Evolutionary conservation across 2,329 filamentous ascomycete species (phyloP).

Genomic region (Phoma herbarum): DNA sequence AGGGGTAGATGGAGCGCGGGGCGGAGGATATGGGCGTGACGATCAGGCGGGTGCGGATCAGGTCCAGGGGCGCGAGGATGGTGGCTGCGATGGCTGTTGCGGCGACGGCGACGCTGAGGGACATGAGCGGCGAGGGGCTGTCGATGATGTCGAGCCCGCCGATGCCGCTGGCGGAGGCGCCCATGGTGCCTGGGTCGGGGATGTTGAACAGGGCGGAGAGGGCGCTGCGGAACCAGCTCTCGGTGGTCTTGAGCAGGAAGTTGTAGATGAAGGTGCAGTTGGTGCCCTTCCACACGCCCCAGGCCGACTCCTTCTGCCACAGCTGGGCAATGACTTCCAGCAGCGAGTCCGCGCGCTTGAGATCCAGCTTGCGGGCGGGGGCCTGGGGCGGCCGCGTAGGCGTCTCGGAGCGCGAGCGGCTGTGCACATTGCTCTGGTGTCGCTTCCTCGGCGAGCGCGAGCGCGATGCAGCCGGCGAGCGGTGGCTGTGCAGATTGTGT

Average conservation of each 20-base stretch:
- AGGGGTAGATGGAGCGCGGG: constrained; percentile 79
- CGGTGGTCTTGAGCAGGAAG: constrained; percentile 83
- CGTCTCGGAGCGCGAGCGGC: constrained; percentile 46
- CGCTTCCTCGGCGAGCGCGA: constrained; percentile 43
- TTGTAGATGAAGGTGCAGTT: constrained; percentile 94
- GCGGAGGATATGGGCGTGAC: constrained; percentile 79
- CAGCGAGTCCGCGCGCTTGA: constrained; percentile 81
- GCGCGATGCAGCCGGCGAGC: constrained; percentile 42
- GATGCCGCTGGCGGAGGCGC: constrained; percentile 50
- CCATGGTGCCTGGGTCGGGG: constrained; percentile 75
- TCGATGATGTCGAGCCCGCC: constrained; percentile 82
- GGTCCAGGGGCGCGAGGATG: constrained; percentile 84
- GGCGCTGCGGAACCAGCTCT: constrained; percentile 90
- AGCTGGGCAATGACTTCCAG: constrained; percentile 86
- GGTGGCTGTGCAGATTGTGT: constrained; percentile 49
- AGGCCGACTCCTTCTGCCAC: constrained; percentile 87
- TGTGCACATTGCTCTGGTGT: constrained; percentile 46
- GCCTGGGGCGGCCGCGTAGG: constrained; percentile 52
- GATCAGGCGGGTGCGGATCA: constrained; percentile 86
- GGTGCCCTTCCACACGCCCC: constrained; percentile 93
- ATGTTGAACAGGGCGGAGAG: constrained; percentile 91
- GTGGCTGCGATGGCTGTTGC: constrained; percentile 77
- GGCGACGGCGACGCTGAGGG: constrained; percentile 75
- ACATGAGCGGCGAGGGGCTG: constrained; percentile 82
- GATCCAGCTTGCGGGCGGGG: constrained; percentile 69